These are phyloP conservation scores for Scytalidium lignicola DNA, from an alignment of 2,329 filamentous ascomycete species.

Conservation along the genomic window DNA sequence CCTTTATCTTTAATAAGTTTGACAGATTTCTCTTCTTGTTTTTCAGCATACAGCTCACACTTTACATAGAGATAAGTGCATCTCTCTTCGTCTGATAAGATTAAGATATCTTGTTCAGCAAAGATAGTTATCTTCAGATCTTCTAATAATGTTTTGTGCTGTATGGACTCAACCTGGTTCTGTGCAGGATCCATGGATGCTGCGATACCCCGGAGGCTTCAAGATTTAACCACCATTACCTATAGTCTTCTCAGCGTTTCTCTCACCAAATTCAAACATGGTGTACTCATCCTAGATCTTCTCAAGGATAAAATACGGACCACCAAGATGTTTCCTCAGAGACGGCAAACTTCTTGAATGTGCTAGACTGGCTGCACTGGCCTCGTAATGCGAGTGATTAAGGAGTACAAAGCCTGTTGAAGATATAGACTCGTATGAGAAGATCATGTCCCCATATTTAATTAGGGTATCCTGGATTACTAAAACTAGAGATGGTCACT, in stretches of 20 bases:
- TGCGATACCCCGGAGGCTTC: slow-evolving; percentile 72
- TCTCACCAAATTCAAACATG: slow-evolving; percentile 62
- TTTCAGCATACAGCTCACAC: slow-evolving; percentile 77
- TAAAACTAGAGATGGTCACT: neutral
- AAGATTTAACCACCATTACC: slow-evolving; percentile 78
- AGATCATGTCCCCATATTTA: neutral
- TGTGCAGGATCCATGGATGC: slow-evolving; percentile 16
- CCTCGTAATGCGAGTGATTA: slow-evolving; percentile 20
- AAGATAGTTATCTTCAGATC: slow-evolving; percentile 68
- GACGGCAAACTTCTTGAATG: slow-evolving; percentile 64
- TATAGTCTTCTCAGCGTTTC: slow-evolving; percentile 69
- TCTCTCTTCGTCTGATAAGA: slow-evolving; percentile 43
- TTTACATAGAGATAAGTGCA: slow-evolving; percentile 70
- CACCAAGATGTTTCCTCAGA: slow-evolving; percentile 56
- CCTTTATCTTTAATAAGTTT: slow-evolving; percentile 37
- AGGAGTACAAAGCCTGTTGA: slow-evolving; percentile 10
- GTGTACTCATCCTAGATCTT: slow-evolving; percentile 77
- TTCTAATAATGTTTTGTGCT: slow-evolving; percentile 49
- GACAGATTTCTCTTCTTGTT: slow-evolving; percentile 31
- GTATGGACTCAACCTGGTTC: slow-evolving; percentile 21
- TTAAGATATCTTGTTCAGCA: slow-evolving; percentile 70
- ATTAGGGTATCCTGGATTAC: neutral
- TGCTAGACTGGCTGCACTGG: slow-evolving; percentile 38
- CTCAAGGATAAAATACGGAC: slow-evolving; percentile 70
- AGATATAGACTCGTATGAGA: slow-evolving; percentile 6